These are phyloP conservation scores for Kodamaea neixiangensis DNA, from an alignment of 805 yeast genomes.

Conservation along the genomic window DNA sequence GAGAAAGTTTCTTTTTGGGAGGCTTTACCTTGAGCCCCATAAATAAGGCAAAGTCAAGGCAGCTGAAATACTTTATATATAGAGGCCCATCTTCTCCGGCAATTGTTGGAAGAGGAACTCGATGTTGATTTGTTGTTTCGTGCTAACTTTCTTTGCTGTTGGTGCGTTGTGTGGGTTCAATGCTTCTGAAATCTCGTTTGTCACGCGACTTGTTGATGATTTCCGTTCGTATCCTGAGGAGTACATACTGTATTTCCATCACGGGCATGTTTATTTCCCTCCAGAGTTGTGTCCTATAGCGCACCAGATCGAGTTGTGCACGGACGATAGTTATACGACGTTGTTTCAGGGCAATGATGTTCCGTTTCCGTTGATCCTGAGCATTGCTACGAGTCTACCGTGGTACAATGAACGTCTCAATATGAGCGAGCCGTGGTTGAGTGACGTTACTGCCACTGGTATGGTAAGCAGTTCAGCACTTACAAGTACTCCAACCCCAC, in stretches of 20 bases:
- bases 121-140: neutral
- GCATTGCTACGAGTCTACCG: slow-evolving; percentile 16
- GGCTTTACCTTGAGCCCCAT: slow-evolving; percentile 6
- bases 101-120: neutral
- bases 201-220: slow-evolving; percentile 16
- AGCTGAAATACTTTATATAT: slow-evolving; percentile 1
- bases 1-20: slow-evolving; percentile 4
- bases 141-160: neutral
- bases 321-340: slow-evolving; percentile 41
- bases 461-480: too few relatives aligned
- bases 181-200: slow-evolving; percentile 12
- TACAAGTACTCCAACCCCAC: too few relatives aligned
- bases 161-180: neutral
- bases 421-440: slow-evolving; percentile 8
- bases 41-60: neutral
- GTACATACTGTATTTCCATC: slow-evolving; percentile 21
- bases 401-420: slow-evolving; percentile 17
- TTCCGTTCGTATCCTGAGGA: slow-evolving; percentile 12
- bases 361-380: slow-evolving; percentile 11
- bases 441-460: neutral
- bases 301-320: slow-evolving; percentile 29
- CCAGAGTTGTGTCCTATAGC: slow-evolving; percentile 31
- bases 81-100: neutral
- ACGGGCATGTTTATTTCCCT: slow-evolving; percentile 29
- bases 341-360: slow-evolving; percentile 14